phyloP scores from a whole-genome alignment of 495 filamentous ascomycete genomes.

The Cairneyella variabilis region DNA sequence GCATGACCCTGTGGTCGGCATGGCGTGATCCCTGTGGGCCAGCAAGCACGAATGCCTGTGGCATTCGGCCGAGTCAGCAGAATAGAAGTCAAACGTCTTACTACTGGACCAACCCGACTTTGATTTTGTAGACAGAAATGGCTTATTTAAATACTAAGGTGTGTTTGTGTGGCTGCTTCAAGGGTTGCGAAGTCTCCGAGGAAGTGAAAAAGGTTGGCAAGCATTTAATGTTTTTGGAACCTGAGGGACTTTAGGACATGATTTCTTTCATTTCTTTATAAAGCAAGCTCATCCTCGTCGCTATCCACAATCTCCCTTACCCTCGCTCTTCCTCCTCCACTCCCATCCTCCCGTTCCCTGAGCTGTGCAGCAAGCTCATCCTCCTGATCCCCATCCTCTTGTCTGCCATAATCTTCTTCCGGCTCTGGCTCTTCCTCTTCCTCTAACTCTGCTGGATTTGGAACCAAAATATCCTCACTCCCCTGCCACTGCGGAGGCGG shows the following conservation, averaged over 20 bases:
- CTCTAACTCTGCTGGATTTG: constrained; percentile 10
- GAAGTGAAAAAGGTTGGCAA: not conserved
- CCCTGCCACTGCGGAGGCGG: constrained; percentile 27
- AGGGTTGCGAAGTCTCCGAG: not conserved
- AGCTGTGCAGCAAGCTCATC: constrained; percentile 21
- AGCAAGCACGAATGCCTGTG: too few species aligned
- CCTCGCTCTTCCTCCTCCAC: constrained; percentile 28
- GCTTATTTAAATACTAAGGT: too few species aligned
- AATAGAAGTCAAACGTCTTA: too few species aligned
- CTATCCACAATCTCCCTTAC: constrained; percentile 20
- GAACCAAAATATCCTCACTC: constrained; percentile 24
- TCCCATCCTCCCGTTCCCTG: constrained; percentile 32
- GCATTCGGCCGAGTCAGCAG: too few species aligned
- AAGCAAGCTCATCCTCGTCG: constrained; percentile 22
- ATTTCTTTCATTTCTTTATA: constrained; percentile 2
- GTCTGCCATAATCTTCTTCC: constrained; percentile 41
- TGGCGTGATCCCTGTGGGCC: too few species aligned
- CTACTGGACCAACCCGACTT: too few species aligned
- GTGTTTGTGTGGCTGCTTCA: too few species aligned
- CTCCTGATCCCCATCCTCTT: constrained; percentile 38
- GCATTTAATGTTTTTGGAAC: not conserved
- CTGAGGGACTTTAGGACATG: not conserved
- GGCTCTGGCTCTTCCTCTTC: constrained; percentile 21
- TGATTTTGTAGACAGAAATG: too few species aligned
- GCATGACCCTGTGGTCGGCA: too few species aligned